Evolutionary conservation across 257 asterid species (phyloP).

Genomic region (Salvia hispanica): DNA sequence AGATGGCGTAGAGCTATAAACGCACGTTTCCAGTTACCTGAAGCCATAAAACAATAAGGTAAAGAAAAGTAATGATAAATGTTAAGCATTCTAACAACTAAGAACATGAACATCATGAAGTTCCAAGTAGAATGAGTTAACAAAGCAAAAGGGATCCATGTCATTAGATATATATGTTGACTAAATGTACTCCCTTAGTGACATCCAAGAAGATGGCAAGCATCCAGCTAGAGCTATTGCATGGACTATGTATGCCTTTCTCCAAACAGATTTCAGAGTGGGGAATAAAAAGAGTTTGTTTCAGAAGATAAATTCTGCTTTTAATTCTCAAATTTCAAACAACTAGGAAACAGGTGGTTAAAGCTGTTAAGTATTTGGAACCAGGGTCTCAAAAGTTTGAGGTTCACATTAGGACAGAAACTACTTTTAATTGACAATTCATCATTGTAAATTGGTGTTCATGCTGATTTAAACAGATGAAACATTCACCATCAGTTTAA

Average conservation of each 20-base stretch:
- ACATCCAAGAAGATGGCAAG: constrained; percentile 13
- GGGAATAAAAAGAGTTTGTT: background rate
- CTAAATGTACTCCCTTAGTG: background rate
- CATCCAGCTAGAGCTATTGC: background rate
- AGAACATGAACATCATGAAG: background rate
- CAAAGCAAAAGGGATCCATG: constrained; percentile 10
- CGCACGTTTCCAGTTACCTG: constrained; percentile 93
- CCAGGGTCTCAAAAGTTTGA: constrained; percentile 10
- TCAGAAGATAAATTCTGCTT: background rate
- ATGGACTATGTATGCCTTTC: constrained; percentile 8
- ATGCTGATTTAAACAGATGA: constrained; percentile 14
- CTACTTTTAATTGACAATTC: constrained; percentile 20
- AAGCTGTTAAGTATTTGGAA: constrained; percentile 6
- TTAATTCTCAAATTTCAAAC: constrained; percentile 3
- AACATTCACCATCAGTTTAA: constrained; percentile 6
- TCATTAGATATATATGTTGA: background rate
- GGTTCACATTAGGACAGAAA: constrained; percentile 14
- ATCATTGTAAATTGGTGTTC: constrained; percentile 12
- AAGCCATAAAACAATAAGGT: constrained; percentile 30
- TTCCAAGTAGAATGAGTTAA: constrained; percentile 21
- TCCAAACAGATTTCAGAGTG: constrained; percentile 4
- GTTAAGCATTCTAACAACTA: constrained; percentile 9
- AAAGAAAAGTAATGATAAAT: constrained; percentile 13
- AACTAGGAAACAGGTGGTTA: constrained; percentile 11
- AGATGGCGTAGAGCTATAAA: constrained; percentile 78